These are phyloP conservation scores for Trichodelitschia bisporula DNA, from an alignment of 495 filamentous ascomycete genomes.

Conservation along the genomic window DNA sequence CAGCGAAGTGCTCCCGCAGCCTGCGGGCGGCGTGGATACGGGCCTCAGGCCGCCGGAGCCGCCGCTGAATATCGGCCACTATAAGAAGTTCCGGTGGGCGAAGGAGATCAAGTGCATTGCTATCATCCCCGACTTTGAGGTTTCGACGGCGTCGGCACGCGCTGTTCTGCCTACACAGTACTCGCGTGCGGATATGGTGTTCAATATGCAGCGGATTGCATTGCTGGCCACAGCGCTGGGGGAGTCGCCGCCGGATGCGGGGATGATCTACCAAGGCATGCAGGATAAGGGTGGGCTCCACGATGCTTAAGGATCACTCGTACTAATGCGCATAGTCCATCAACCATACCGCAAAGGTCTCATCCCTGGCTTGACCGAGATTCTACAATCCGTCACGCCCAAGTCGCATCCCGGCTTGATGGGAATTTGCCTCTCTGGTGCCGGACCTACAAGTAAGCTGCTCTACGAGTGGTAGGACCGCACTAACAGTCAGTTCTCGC, in stretches of 20 bases:
- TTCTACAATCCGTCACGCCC: conserved; percentile 67
- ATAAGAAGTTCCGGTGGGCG: conserved; percentile 77
- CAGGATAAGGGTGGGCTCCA: conserved; percentile 39
- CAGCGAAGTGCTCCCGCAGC: conserved; percentile 70
- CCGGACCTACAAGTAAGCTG: conserved; percentile 47
- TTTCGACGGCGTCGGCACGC: conserved; percentile 68
- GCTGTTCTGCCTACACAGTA: conserved; percentile 58
- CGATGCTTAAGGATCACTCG: background rate
- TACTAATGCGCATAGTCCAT: conserved; percentile 27
- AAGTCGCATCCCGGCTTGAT: conserved; percentile 64
- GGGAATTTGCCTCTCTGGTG: conserved; percentile 80
- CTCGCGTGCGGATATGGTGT: conserved; percentile 56
- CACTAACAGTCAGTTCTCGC: conserved; percentile 38
- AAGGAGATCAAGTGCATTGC: conserved; percentile 84
- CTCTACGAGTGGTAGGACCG: no score
- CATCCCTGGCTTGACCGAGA: conserved; percentile 77
- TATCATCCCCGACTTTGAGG: conserved; percentile 85
- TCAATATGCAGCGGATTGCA: conserved; percentile 82
- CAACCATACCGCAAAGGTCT: conserved; percentile 77
- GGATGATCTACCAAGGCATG: conserved; percentile 89
- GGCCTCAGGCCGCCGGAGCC: conserved; percentile 63
- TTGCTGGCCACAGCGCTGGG: conserved; percentile 69
- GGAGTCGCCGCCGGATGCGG: conserved; percentile 67
- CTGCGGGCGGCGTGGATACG: conserved; percentile 70
- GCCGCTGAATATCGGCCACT: conserved; percentile 76